Conservation (phyloP, 2,329 filamentous ascomycete species). For the Meredithiella fracta region DNA sequence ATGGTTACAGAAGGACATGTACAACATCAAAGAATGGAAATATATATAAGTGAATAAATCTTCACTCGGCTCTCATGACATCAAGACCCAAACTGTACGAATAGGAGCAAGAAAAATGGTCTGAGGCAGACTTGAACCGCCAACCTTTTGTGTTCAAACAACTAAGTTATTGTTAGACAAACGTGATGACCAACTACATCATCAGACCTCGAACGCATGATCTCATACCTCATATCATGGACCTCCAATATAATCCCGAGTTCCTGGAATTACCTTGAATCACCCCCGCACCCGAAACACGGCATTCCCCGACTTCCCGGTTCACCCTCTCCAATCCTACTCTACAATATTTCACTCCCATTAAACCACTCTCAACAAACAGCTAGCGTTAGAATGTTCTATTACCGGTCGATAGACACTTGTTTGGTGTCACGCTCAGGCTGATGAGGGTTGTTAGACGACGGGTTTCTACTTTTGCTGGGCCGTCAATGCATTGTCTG, state of each 20-base stretch:
- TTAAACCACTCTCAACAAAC: too few species aligned
- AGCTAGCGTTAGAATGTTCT: too few species aligned
- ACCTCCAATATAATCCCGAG: background rate
- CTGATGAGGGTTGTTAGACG: too few species aligned
- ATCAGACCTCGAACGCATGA: background rate
- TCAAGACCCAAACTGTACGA: background rate
- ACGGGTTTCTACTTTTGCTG: background rate
- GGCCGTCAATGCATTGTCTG: background rate
- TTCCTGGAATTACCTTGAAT: background rate
- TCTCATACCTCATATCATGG: background rate
- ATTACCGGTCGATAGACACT: too few species aligned
- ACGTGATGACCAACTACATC: conserved; percentile 13
- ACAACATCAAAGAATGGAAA: background rate
- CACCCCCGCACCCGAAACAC: too few species aligned
- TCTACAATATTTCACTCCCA: too few species aligned
- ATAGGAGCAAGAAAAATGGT: background rate
- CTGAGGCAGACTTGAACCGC: conserved; percentile 12
- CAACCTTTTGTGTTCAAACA: conserved; percentile 10
- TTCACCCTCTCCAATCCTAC: too few species aligned
- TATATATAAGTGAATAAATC: background rate
- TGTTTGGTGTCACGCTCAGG: too few species aligned
- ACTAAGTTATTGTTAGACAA: conserved; percentile 11
- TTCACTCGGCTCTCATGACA: background rate
- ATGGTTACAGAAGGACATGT: too few species aligned
- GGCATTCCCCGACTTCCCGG: too few species aligned